Evolutionary conservation across 306 rosid species (phyloP).

Genomic region (Mimosa bimucronata): DNA sequence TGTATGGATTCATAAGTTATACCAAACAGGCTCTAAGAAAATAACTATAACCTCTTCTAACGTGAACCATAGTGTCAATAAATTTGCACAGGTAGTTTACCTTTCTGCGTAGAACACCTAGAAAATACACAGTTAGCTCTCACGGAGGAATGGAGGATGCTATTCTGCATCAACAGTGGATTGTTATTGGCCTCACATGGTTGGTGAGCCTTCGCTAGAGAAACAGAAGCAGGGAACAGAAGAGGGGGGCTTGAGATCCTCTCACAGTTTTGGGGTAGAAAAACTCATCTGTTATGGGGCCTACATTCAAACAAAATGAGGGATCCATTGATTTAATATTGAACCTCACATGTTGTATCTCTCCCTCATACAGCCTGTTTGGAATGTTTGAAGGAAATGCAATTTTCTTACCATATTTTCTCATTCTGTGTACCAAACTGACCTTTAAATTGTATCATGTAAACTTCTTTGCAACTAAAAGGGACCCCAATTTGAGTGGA

Average conservation of each 20-base stretch:
- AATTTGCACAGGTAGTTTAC: constrained; percentile 6
- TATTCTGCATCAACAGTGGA: background rate
- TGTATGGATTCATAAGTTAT: too few relatives aligned
- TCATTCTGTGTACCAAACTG: background rate
- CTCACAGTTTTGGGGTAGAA: background rate
- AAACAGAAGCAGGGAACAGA: background rate
- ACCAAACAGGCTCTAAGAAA: too few relatives aligned
- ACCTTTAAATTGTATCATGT: background rate
- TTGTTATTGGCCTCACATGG: background rate
- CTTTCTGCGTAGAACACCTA: background rate
- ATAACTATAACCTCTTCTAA: background rate
- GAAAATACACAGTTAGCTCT: background rate
- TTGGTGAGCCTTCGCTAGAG: background rate
- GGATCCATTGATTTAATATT: background rate
- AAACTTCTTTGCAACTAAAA: background rate
- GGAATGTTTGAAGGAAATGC: background rate
- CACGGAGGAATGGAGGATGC: background rate
- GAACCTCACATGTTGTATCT: background rate
- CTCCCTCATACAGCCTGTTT: constrained; percentile 2
- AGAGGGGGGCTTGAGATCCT: background rate
- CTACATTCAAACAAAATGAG: background rate
- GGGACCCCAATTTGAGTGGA: background rate
- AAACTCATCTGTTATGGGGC: background rate
- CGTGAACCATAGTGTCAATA: background rate
- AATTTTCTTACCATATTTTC: background rate